These are phyloP conservation scores for Mimosa bimucronata DNA, from an alignment of 306 rosid species.

Conservation along the genomic window DNA sequence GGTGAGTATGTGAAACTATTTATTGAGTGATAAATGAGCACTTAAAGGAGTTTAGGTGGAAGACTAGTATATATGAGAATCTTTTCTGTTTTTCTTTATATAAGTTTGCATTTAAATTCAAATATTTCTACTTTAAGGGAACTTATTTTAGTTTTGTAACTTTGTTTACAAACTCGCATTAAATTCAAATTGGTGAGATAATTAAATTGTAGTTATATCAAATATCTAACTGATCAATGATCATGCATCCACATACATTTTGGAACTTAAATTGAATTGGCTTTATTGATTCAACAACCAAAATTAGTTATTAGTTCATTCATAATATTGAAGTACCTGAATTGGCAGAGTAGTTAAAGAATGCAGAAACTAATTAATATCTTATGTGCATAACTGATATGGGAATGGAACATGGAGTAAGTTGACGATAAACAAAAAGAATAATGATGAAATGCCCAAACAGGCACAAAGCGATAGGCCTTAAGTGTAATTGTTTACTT, in stretches of 20 bases:
- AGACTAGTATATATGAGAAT: background rate
- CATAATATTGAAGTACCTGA: background rate
- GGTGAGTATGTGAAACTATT: no score
- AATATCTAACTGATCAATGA: background rate
- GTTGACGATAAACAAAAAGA: conserved; percentile 6
- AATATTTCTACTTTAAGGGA: background rate
- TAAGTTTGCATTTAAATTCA: background rate
- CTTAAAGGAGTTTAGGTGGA: background rate
- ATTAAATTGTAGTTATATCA: background rate
- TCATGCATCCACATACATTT: background rate
- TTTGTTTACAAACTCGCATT: background rate
- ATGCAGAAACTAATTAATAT: background rate
- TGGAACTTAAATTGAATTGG: background rate
- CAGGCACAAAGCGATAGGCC: background rate
- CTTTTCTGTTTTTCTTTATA: background rate
- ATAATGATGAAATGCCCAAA: conserved; percentile 1
- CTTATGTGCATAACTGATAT: background rate
- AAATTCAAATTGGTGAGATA: background rate
- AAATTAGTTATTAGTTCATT: background rate
- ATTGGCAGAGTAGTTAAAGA: background rate
- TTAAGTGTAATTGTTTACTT: conserved; percentile 15
- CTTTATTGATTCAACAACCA: background rate
- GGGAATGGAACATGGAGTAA: conserved; percentile 24
- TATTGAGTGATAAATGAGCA: no score
- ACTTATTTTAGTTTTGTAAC: background rate